Percentiles rank a stretch among this genome's conserved stretches.
These are phyloP conservation scores for Rubia yunnanensis DNA, from an alignment of 257 asterid genomes.

Conservation along the genomic window DNA sequence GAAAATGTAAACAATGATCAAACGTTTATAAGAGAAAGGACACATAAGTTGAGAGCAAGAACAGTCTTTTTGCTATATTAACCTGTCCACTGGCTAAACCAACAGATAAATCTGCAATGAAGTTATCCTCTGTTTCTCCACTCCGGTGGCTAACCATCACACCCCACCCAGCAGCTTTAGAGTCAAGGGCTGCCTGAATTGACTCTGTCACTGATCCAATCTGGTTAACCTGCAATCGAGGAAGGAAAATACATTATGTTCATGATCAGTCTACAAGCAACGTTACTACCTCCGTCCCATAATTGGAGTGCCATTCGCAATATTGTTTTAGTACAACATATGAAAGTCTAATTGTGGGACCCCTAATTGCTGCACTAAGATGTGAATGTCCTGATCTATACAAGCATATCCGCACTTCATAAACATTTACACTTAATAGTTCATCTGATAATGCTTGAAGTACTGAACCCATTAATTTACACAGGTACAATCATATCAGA, in stretches of 20 bases:
- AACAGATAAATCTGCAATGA: constrained; percentile 91
- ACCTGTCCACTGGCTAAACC: constrained; percentile 99
- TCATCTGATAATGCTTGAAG: not conserved
- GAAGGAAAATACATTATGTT: not conserved
- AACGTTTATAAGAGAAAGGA: not conserved
- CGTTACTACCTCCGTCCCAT: not conserved
- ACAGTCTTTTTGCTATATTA: not conserved
- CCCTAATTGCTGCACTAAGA: not conserved
- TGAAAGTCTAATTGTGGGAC: not conserved
- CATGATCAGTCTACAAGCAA: not conserved
- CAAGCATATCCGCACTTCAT: not conserved
- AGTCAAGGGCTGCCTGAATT: constrained; percentile 91
- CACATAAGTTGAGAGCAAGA: not conserved
- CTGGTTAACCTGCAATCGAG: constrained; percentile 76
- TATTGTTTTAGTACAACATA: not conserved
- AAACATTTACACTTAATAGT: not conserved
- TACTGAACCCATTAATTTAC: not conserved
- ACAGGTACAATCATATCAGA: not conserved
- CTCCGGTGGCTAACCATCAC: constrained; percentile 99
- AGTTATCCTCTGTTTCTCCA: constrained; percentile 98
- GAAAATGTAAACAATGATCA: constrained; percentile 4
- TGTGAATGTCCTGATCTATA: not conserved
- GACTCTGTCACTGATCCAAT: constrained; percentile 98
- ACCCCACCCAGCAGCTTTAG: constrained; percentile 99
- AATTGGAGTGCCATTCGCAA: no score